Evolutionary conservation across 805 yeast species (phyloP).

Genomic region (Candida palmyrensis): DNA sequence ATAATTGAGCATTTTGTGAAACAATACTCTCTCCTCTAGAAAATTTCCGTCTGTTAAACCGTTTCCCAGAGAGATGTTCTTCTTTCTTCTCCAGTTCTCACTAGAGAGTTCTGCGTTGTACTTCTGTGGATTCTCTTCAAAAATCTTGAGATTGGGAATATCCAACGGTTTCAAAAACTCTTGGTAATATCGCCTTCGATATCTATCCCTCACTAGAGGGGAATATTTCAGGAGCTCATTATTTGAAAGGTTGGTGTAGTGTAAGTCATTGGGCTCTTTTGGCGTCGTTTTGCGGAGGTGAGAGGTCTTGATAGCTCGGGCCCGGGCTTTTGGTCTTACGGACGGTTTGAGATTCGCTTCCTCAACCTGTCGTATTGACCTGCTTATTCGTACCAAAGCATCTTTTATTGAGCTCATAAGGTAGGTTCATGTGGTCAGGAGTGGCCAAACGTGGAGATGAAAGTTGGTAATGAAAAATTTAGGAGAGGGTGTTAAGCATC

Average conservation of each 20-base stretch:
- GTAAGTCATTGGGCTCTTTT: conserved; percentile 2
- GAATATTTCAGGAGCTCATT: conserved; percentile 9
- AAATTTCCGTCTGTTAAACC: conserved; percentile 8
- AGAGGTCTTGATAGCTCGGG: not conserved
- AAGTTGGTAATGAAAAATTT: too few species aligned
- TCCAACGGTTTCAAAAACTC: conserved; percentile 31
- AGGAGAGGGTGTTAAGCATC: too few species aligned
- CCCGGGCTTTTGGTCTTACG: not conserved
- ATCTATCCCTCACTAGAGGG: conserved; percentile 10
- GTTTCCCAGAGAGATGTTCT: conserved; percentile 11
- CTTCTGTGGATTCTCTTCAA: conserved; percentile 15
- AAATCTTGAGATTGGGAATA: conserved; percentile 28
- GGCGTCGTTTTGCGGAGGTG: not conserved
- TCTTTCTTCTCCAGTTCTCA: conserved; percentile 19
- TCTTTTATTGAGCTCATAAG: conserved; percentile 27
- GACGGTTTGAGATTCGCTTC: not conserved
- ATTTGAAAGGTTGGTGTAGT: conserved; percentile 2
- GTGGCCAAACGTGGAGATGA: too few species aligned
- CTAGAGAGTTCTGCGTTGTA: conserved; percentile 22
- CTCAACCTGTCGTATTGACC: conserved; percentile 21
- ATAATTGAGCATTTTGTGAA: conserved; percentile 27
- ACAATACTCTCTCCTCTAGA: conserved; percentile 22
- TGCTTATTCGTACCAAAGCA: conserved; percentile 29
- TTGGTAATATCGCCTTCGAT: conserved; percentile 19
- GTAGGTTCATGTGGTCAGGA: too few species aligned